These are phyloP conservation scores for Fusarium sp. DNA, from an alignment of 2,329 filamentous ascomycete genomes.

Conservation along the genomic window DNA sequence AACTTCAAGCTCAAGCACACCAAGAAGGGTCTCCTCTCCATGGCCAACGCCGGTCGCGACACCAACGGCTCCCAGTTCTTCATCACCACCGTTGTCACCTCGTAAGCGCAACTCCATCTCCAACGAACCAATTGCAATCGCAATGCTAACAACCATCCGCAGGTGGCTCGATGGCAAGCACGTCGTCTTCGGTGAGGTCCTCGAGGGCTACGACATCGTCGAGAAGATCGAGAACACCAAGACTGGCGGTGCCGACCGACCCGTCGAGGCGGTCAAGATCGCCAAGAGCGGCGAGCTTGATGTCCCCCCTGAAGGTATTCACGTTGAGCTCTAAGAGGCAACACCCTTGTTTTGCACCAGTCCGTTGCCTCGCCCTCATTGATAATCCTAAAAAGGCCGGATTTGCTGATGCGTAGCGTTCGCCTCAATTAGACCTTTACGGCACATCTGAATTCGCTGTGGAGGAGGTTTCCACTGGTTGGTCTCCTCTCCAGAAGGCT, in stretches of 20 bases:
- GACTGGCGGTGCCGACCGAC: slow-evolving; percentile 73
- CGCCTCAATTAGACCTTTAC: slow-evolving; percentile 40
- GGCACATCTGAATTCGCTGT: slow-evolving; percentile 35
- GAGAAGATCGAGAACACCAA: slow-evolving; percentile 78
- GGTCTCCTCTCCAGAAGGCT: slow-evolving; percentile 35
- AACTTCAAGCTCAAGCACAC: slow-evolving; percentile 96
- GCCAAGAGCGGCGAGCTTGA: slow-evolving; percentile 84
- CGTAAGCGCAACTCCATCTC: slow-evolving; percentile 56
- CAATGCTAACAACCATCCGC: slow-evolving; percentile 8
- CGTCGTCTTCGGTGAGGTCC: slow-evolving; percentile 88
- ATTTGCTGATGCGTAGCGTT: slow-evolving; percentile 47
- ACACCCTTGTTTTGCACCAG: slow-evolving; percentile 36
- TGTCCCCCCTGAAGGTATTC: slow-evolving; percentile 90
- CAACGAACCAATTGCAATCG: not conserved
- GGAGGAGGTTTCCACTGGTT: slow-evolving; percentile 29
- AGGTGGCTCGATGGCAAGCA: slow-evolving; percentile 85
- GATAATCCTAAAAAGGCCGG: slow-evolving; percentile 24
- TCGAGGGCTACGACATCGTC: slow-evolving; percentile 84
- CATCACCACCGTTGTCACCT: slow-evolving; percentile 83
- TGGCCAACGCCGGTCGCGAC: slow-evolving; percentile 85
- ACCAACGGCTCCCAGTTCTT: slow-evolving; percentile 93
- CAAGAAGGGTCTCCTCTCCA: slow-evolving; percentile 83
- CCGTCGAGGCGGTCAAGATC: slow-evolving; percentile 75
- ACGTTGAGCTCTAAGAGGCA: slow-evolving; percentile 77
- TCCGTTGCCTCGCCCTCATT: slow-evolving; percentile 32